Conservation (phyloP, 305 asterid genomes). For the Euphrasia arctica region DNA sequence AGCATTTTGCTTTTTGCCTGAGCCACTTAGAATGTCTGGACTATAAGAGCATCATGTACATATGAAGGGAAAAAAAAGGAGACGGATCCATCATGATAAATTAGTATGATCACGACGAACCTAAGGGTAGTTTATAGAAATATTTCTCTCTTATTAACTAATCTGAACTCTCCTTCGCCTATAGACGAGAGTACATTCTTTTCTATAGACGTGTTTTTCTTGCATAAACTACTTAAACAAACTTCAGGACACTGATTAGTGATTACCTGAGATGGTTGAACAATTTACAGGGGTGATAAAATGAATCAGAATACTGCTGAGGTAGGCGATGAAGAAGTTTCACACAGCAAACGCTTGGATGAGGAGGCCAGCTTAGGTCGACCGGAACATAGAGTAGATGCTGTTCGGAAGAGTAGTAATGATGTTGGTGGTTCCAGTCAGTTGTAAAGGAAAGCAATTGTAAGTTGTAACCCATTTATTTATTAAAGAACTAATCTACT, state of each 20-base stretch:
- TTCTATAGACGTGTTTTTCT: neutral
- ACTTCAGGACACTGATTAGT: neutral
- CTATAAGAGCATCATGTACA: neutral
- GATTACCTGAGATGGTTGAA: slow-evolving; percentile 4
- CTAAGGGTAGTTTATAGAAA: too few species aligned
- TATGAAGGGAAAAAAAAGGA: neutral
- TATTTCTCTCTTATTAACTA: neutral
- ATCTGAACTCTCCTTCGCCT: neutral
- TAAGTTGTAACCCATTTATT: too few species aligned
- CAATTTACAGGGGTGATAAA: slow-evolving; percentile 61
- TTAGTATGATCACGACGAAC: too few species aligned
- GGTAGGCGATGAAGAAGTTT: slow-evolving; percentile 49
- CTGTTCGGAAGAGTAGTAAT: too few species aligned
- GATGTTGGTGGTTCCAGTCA: too few species aligned
- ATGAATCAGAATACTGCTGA: slow-evolving; percentile 37
- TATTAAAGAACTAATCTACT: too few species aligned
- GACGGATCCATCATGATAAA: too few species aligned
- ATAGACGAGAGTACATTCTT: neutral
- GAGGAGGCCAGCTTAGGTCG: slow-evolving; percentile 34
- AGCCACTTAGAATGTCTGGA: neutral
- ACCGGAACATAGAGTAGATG: slow-evolving; percentile 11
- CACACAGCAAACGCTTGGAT: slow-evolving; percentile 43
- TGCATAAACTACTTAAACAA: slow-evolving; percentile 2
- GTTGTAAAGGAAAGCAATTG: too few species aligned
- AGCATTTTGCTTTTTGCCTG: neutral